Percentiles rank a stretch among this genome's conserved stretches.
phyloP scores from a whole-genome alignment of 306 rosid species.

The Bauhinia variegata region DNA sequence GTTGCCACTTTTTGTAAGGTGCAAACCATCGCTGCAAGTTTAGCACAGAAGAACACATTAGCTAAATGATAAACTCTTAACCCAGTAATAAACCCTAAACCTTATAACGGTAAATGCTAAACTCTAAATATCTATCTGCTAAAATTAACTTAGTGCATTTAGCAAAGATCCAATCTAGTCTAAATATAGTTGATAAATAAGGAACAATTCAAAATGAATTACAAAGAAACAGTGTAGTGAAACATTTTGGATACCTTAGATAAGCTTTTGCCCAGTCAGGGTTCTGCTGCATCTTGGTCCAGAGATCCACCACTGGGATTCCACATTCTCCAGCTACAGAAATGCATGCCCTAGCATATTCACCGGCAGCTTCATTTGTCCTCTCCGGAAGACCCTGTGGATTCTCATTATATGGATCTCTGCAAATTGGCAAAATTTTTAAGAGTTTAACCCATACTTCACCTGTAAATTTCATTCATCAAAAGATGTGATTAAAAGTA shows the following conservation, averaged over 20 bases:
- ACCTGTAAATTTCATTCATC: not conserved
- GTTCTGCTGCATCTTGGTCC: slow-evolving; percentile 81
- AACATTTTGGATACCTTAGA: slow-evolving; percentile 50
- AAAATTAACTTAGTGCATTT: too few relatives aligned
- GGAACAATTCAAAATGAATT: not conserved
- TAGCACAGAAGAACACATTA: not conserved
- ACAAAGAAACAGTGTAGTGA: not conserved
- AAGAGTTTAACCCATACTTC: not conserved
- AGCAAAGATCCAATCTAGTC: too few relatives aligned
- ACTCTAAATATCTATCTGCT: too few relatives aligned
- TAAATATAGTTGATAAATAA: too few relatives aligned
- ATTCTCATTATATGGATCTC: slow-evolving; percentile 61
- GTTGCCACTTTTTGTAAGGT: slow-evolving; percentile 65
- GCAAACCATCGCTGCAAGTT: slow-evolving; percentile 79
- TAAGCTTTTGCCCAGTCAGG: slow-evolving; percentile 59
- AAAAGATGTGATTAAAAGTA: not conserved
- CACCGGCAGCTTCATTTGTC: slow-evolving; percentile 84
- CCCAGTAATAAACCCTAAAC: too few relatives aligned
- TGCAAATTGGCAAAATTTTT: slow-evolving; percentile 29
- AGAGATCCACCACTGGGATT: slow-evolving; percentile 62
- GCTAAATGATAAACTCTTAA: too few relatives aligned
- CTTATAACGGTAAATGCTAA: too few relatives aligned
- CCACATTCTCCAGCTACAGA: slow-evolving; percentile 63
- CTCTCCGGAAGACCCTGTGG: slow-evolving; percentile 74
- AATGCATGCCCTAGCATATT: slow-evolving; percentile 70